Percentiles rank a stretch among this genome's conserved stretches.
These are phyloP conservation scores for Oldenlandia corymbosa DNA, from an alignment of 257 asterid genomes.

Conservation along the genomic window DNA sequence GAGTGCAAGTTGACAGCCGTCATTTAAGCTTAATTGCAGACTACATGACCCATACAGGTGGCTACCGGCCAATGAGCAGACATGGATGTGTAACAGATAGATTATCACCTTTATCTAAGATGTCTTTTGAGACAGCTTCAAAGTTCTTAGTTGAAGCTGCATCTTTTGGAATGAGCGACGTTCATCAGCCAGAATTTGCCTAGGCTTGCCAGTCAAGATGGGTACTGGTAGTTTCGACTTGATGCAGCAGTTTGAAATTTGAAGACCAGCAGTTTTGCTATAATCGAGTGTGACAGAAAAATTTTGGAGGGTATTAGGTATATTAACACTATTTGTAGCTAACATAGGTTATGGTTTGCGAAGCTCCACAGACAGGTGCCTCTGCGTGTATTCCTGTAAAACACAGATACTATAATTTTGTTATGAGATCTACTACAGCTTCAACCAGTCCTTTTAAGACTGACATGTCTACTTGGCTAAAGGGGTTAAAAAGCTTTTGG, in stretches of 20 bases:
- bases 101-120: conserved; percentile 66
- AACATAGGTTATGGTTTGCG: too few species aligned
- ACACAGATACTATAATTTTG: too few species aligned
- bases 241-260: conserved; percentile 61
- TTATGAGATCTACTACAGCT: too few species aligned
- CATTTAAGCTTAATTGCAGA: conserved; percentile 84
- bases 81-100: conserved; percentile 78
- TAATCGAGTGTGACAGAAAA: not conserved
- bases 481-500: too few species aligned
- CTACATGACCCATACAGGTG: conserved; percentile 85
- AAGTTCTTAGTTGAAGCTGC: conserved; percentile 91
- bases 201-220: conserved; percentile 88
- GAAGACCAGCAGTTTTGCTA: not conserved
- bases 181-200: conserved; percentile 74
- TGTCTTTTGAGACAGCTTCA: conserved; percentile 88
- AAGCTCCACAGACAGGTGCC: too few species aligned
- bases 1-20: conserved; percentile 79
- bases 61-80: conserved; percentile 82
- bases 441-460: too few species aligned
- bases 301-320: not conserved
- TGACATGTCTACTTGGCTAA: too few species aligned
- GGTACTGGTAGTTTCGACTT: conserved; percentile 87
- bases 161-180: conserved; percentile 49
- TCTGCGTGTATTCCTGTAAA: too few species aligned
- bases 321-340: not conserved